phyloP scores from a whole-genome alignment of 129 eudicot genomes.

The Chrysanthemum seticuspe region DNA sequence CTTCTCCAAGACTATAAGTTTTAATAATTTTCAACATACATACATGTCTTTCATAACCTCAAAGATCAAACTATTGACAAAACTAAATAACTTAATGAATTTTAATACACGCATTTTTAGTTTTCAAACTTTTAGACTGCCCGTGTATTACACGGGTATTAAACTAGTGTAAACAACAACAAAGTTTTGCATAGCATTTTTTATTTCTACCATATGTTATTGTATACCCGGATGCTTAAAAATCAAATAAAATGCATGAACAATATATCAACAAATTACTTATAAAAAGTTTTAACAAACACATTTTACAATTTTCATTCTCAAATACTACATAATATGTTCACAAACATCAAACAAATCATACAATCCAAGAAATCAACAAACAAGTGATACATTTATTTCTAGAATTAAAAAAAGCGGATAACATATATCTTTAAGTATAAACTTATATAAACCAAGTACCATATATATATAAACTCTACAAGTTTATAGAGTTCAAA shows the following conservation, averaged over 20 bases:
- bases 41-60: no score
- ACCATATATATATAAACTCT: not conserved
- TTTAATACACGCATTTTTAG: no score
- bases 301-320: not conserved
- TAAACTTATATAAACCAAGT: constrained; percentile 15
- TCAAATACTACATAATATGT: not conserved
- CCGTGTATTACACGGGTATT: no score
- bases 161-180: no score
- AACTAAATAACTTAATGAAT: no score
- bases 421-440: constrained; percentile 3
- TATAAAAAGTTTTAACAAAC: not conserved
- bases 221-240: no score
- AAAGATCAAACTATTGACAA: no score
- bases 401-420: not conserved
- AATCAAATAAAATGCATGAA: not conserved
- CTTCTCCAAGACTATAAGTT: no score
- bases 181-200: not conserved
- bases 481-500: constrained; percentile 18
- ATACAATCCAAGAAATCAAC: constrained; percentile 2
- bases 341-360: constrained; percentile 9
- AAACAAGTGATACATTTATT: constrained; percentile 17
- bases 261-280: not conserved
- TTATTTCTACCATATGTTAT: no score
- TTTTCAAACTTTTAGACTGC: no score
- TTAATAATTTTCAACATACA: no score